phyloP scores from a whole-genome alignment of 2,329 filamentous ascomycete genomes.

The Calonectria pseudoreteaudii region DNA sequence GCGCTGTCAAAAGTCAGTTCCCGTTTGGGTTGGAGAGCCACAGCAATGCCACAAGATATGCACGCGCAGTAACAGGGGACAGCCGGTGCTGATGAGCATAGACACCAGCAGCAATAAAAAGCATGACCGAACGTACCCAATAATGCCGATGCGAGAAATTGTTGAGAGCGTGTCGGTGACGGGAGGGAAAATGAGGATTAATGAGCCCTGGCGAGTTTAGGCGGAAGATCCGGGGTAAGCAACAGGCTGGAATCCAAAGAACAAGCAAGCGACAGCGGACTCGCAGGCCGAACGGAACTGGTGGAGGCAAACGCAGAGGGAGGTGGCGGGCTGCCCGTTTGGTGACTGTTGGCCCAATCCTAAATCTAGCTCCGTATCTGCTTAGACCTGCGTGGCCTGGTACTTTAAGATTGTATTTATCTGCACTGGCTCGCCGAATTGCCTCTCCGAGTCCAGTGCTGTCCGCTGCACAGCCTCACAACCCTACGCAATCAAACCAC shows the following conservation, averaged over 20 bases:
- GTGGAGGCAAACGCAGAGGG: not conserved
- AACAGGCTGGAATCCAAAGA: not conserved
- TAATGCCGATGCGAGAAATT: not conserved
- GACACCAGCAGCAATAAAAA: not conserved
- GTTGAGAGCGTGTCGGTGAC: not conserved
- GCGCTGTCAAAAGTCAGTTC: slow-evolving; percentile 12
- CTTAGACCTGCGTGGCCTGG: not conserved
- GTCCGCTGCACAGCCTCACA: slow-evolving; percentile 43
- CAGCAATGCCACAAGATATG: not conserved
- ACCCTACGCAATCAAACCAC: slow-evolving; percentile 45
- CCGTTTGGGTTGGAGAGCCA: slow-evolving; percentile 1
- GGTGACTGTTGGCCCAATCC: not conserved
- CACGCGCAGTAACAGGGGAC: slow-evolving; percentile 1
- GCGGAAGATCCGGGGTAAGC: slow-evolving; percentile 15
- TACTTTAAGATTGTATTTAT: slow-evolving; percentile 4
- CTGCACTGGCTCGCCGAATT: not conserved
- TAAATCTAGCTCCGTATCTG: not conserved
- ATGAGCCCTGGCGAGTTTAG: slow-evolving; percentile 2
- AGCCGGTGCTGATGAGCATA: not conserved
- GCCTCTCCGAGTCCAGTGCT: not conserved
- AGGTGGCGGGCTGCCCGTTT: not conserved
- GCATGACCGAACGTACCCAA: not conserved
- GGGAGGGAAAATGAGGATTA: not conserved
- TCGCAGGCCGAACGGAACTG: not conserved
- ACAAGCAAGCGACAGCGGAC: slow-evolving; percentile 2